phyloP scores from a whole-genome alignment of 192 early-diverging fungal genomes.

The Fimicolochytrium jonesii region DNA sequence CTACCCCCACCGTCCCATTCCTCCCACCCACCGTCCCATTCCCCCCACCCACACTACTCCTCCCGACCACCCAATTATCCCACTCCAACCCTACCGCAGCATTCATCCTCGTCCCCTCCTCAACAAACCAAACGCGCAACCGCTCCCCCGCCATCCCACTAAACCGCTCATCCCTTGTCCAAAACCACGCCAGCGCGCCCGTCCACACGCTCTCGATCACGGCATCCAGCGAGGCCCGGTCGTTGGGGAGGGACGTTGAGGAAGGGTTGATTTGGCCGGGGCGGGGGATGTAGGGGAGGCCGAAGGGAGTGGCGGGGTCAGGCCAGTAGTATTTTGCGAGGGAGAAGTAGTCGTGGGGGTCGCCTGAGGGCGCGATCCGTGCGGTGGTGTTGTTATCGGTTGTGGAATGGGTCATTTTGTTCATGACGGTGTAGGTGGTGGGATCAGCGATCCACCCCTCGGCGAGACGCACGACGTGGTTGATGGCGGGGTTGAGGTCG shows the following conservation, averaged over 20 bases:
- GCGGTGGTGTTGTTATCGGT: background rate
- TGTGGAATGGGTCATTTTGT: slow-evolving; percentile 41
- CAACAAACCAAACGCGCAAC: slow-evolving; percentile 53
- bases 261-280: slow-evolving; percentile 27
- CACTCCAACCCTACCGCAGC: slow-evolving; percentile 58
- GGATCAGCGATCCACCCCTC: slow-evolving; percentile 17
- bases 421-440: slow-evolving; percentile 48
- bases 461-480: slow-evolving; percentile 30
- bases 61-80: slow-evolving; percentile 44
- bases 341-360: slow-evolving; percentile 56
- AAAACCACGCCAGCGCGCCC: slow-evolving; percentile 49
- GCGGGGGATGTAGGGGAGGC: slow-evolving; percentile 53
- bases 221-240: too few relatives aligned
- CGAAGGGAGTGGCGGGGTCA: slow-evolving; percentile 18
- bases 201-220: slow-evolving; percentile 12
- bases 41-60: background rate
- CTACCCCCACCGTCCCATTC: background rate
- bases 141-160: slow-evolving; percentile 33
- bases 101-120: slow-evolving; percentile 55
- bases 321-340: slow-evolving; percentile 60
- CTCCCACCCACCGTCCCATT: background rate
- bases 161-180: slow-evolving; percentile 43
- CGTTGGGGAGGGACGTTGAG: slow-evolving; percentile 25
- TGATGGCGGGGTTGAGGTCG: slow-evolving; percentile 26
- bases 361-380: slow-evolving; percentile 39